Evolutionary conservation across 176 grass and related monocot genomes (phyloP).

Genomic region (Juncus inflexus): DNA sequence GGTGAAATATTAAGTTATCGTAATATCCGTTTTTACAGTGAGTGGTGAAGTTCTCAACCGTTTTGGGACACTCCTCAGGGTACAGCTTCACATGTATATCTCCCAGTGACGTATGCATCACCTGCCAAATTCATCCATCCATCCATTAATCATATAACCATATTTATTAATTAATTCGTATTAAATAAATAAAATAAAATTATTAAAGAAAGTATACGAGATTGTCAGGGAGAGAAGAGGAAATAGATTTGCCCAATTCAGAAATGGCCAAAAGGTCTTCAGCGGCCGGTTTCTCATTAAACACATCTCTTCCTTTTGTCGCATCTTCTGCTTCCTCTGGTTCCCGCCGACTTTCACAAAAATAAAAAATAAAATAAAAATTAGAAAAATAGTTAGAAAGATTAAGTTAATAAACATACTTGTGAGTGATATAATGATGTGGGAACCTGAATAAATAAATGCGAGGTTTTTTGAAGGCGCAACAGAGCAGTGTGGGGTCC

Average conservation of each 20-base stretch:
- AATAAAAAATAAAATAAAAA: conserved; percentile 11
- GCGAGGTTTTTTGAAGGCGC: conserved; percentile 94
- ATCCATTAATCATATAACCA: background rate
- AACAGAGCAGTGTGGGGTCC: conserved; percentile 84
- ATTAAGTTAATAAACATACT: conserved; percentile 15
- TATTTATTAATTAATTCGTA: background rate
- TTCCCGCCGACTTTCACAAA: conserved; percentile 65
- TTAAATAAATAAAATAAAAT: conserved; percentile 19
- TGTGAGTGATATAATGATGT: conserved; percentile 3
- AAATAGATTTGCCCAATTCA: conserved; percentile 78
- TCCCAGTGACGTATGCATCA: conserved; percentile 91
- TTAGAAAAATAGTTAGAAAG: conserved; percentile 16
- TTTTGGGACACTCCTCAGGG: conserved; percentile 98
- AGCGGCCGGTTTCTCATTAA: conserved; percentile 92
- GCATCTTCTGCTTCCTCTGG: conserved; percentile 98
- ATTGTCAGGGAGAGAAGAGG: conserved; percentile 90
- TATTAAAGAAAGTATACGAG: conserved; percentile 44
- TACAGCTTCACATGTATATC: conserved; percentile 91
- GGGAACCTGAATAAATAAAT: conserved; percentile 92
- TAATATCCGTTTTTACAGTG: conserved; percentile 97
- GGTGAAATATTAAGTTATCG: conserved; percentile 95
- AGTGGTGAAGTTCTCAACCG: conserved; percentile 98
- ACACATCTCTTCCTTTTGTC: conserved; percentile 96
- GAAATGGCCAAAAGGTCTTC: conserved; percentile 95
- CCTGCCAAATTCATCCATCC: conserved; percentile 32